phyloP scores from a whole-genome alignment of 495 filamentous ascomycete species.

The Penicillium canariense region DNA sequence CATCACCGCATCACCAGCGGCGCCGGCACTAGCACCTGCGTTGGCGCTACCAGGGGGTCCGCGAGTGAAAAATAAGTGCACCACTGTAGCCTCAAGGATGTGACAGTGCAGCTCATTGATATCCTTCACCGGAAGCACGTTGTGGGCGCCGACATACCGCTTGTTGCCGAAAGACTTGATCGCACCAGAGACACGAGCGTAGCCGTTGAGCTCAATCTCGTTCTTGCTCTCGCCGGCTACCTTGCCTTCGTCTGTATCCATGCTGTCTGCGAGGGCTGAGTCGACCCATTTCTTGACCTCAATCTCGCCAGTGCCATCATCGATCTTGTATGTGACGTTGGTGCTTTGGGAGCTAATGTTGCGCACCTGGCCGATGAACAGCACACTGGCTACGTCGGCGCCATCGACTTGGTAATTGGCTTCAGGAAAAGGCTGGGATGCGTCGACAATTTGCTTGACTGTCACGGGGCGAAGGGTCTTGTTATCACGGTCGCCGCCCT shows the following conservation, averaged over 20 bases:
- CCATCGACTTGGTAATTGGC: slow-evolving; percentile 78
- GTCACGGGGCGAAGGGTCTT: slow-evolving; percentile 88
- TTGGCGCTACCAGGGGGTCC: slow-evolving; percentile 55
- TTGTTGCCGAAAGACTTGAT: slow-evolving; percentile 77
- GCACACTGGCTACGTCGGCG: slow-evolving; percentile 59
- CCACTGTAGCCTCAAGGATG: slow-evolving; percentile 80
- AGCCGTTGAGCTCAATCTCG: slow-evolving; percentile 63
- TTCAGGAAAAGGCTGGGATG: slow-evolving; percentile 68
- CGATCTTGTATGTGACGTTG: slow-evolving; percentile 86
- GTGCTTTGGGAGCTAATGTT: slow-evolving; percentile 82
- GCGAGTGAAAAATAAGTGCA: slow-evolving; percentile 83
- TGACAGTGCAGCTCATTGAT: slow-evolving; percentile 92
- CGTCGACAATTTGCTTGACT: slow-evolving; percentile 88
- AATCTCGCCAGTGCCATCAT: slow-evolving; percentile 89
- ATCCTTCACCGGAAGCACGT: slow-evolving; percentile 73
- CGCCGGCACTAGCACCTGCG: slow-evolving; percentile 25
- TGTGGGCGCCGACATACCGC: slow-evolving; percentile 74
- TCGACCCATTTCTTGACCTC: slow-evolving; percentile 95
- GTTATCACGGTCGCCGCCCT: slow-evolving; percentile 45
- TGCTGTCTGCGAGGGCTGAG: slow-evolving; percentile 47
- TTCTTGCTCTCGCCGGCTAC: slow-evolving; percentile 34
- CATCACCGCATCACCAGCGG: slow-evolving; percentile 37
- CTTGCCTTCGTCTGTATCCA: slow-evolving; percentile 45
- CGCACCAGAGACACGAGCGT: slow-evolving; percentile 78
- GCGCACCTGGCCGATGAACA: slow-evolving; percentile 86